Base-by-base conservation (phyloP, 2,329 filamentous ascomycete genomes). In the Monosporascus sp. region DNA sequence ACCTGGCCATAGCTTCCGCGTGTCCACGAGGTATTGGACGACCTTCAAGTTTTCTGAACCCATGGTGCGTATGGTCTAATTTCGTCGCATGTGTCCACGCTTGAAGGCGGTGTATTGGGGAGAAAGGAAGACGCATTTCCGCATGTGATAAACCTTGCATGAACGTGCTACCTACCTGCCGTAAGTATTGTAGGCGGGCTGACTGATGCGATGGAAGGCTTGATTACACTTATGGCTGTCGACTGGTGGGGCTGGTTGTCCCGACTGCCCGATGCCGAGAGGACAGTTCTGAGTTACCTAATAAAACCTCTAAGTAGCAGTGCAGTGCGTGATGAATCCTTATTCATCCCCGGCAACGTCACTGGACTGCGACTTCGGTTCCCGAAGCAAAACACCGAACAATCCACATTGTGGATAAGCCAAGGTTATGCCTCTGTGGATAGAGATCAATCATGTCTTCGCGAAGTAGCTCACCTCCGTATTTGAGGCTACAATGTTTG, bases 11-110 rank as follows among this genome's bases (percentile, higher is more conserved):
- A 85, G 71, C 3, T 67, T 59, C 38, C 83, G 74, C 3, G 84
- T 86, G 68, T 87, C 83, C 38, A 87, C 69, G 52, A 84, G 71
- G 80, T 83, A 86, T 69, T 84, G 81, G 55, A 84, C 71, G 49
- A 85, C 70, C 47, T 70, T 65, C 2, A 73, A 69, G 27, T 64
- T 59, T 43, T 53, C 56, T 48, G 64, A 61, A 52, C 58, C 58
- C 66, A 68, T 68, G 51, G 51, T 59, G 55, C 54, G 20, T 17
- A 27, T 31, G 24, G 26, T 19, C 43, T 26, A 14, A 26, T n/a
- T 46, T 46, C 43, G 9, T 46, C 43, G 3, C 43, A 46, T 46
- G 24, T 31, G 43, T 46, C 43, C 22, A 16, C 43, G 43, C 43
- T 46, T 17, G 24, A 24, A 16, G 20, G 43, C 24, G 22, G 43